phyloP scores from a whole-genome alignment of 257 asterid genomes.

The Paulownia fortunei region DNA sequence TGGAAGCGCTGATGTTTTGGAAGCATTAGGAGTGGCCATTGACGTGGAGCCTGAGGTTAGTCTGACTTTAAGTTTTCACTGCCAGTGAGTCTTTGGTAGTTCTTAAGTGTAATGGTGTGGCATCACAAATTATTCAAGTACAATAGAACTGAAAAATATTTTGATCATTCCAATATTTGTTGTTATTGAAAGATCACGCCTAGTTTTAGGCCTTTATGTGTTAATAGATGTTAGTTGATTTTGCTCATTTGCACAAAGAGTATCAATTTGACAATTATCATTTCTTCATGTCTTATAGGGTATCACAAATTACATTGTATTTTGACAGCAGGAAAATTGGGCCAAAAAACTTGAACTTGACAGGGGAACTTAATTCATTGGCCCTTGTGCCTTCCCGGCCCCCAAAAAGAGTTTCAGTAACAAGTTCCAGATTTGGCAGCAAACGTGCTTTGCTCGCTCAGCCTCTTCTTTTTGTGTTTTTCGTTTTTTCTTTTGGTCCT shows the following conservation, averaged over 20 bases:
- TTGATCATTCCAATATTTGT: not conserved
- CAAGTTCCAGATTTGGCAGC: not conserved
- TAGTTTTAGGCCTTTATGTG: not conserved
- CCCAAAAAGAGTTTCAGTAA: not conserved
- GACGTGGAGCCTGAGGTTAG: slow-evolving; percentile 75
- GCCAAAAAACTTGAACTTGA: no score
- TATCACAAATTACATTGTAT: no score
- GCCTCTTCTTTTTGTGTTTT: not conserved
- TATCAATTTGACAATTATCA: no score
- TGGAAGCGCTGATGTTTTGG: slow-evolving; percentile 91
- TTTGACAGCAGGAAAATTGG: no score
- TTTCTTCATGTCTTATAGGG: no score
- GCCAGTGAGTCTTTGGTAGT: not conserved
- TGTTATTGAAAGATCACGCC: not conserved
- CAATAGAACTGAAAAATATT: not conserved
- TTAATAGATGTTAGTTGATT: not conserved
- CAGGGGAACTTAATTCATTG: no score
- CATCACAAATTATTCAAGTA: not conserved
- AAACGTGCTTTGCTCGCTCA: not conserved
- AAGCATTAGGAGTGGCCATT: slow-evolving; percentile 76
- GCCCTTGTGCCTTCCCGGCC: no score
- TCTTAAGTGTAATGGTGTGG: not conserved
- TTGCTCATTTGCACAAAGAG: not conserved
- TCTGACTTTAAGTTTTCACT: not conserved
- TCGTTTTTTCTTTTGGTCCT: not conserved